Evolutionary conservation across 2,329 filamentous ascomycete species (phyloP), one percentile per base, ranked within the genome.

Genomic region (Penicillium griseofulvum): DNA sequence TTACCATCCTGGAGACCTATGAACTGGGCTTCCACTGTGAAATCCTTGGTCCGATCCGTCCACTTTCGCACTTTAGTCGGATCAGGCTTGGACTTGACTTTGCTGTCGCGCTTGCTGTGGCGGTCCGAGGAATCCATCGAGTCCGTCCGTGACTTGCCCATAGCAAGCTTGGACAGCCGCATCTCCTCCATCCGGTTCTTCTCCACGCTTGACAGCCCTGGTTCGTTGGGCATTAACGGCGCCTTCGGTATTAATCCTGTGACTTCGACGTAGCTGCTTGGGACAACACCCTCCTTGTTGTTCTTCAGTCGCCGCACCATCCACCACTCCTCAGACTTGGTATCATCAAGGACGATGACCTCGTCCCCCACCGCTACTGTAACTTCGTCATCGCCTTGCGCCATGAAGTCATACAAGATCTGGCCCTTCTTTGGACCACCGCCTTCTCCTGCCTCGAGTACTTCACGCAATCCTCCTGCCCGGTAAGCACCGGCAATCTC

Each of bases 271-370:
- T 97, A 99, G 74, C 91, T 96, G 78, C 91, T 94, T 14, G 94
- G 94, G 9, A 99, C 92, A 26, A 99, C 94, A 37, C 94, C 94
- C 76, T 97, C 91, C 70, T 91, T 94, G 64, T 91, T 91, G 70
- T 91, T 97, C 77, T 91, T 95, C 60, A 97, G 69, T 34, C 92
- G 85, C 56, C 89, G 85, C 34, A 99, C 91, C 79, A 94, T 91
- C 93, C 94, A 97, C 94, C 94, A 99, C 71, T 99, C 94, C 56
- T 97, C 91, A 59, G 92, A 97, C 75, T 92, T 94, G 33, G 81
- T 85, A 68, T 97, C 91, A 69, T 99, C 93, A 53, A 97, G 73
- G 51, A 99, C 80, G 41, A 96, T 78, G 38, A 99, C 93, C 68
- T 99, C 93, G 69, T 99, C 94, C 38, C 89, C 94, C 22, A 88